phyloP scores from a whole-genome alignment of 345 rosid genomes.

The Populus ilicifolia region DNA sequence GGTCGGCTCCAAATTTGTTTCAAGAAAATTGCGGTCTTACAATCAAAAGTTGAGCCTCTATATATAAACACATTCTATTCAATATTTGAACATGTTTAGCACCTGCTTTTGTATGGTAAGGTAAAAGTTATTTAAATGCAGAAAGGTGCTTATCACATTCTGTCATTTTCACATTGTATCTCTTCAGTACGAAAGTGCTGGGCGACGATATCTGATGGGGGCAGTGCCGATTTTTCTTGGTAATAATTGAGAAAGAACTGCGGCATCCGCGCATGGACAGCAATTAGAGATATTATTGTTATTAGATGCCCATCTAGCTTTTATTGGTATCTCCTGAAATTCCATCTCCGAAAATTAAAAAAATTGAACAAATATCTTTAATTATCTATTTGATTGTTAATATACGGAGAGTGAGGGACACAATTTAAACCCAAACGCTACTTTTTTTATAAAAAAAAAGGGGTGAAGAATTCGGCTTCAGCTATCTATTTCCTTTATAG shows the following conservation, averaged over 20 bases:
- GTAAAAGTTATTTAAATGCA: background rate
- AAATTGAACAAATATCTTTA: too few relatives aligned
- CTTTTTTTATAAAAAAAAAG: too few relatives aligned
- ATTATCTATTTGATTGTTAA: too few relatives aligned
- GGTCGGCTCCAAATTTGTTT: too few relatives aligned
- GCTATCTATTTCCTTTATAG: background rate
- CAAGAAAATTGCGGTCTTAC: too few relatives aligned
- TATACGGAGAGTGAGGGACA: too few relatives aligned
- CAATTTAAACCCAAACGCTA: too few relatives aligned
- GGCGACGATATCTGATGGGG: background rate
- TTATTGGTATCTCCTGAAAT: constrained; percentile 2
- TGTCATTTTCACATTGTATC: background rate
- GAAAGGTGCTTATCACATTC: background rate
- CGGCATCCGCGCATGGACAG: background rate
- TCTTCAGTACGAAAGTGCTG: background rate
- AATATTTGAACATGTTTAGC: too few relatives aligned
- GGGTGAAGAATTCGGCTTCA: too few relatives aligned
- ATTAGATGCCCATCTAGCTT: background rate
- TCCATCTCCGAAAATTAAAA: too few relatives aligned
- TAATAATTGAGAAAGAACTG: background rate
- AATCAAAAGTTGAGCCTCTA: background rate
- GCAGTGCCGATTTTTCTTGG: background rate
- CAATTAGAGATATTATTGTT: background rate
- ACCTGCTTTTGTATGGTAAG: too few relatives aligned
- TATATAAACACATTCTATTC: too few relatives aligned